phyloP scores from a whole-genome alignment of 2,329 filamentous ascomycete species.

The Penicillium polonicum region DNA sequence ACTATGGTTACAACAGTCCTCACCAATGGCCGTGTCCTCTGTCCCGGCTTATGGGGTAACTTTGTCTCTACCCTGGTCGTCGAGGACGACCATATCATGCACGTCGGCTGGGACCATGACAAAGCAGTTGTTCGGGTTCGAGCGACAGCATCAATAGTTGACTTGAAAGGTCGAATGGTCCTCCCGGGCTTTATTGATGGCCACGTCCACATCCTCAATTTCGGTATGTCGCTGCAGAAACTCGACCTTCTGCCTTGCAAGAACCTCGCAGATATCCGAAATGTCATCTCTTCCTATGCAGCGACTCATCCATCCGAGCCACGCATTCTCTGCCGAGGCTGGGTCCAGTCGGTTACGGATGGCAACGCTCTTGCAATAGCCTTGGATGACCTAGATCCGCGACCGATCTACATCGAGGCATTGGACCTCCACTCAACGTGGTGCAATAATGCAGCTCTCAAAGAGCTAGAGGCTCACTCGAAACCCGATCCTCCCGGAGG shows the following conservation, averaged over 20 bases:
- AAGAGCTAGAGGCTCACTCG: conserved; percentile 44
- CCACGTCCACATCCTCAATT: conserved; percentile 50
- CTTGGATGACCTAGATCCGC: conserved; percentile 49
- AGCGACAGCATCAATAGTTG: conserved; percentile 20
- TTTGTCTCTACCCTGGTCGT: conserved; percentile 37
- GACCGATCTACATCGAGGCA: conserved; percentile 51
- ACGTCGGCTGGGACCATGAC: conserved; percentile 39
- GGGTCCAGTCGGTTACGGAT: conserved; percentile 50
- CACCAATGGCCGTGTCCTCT: conserved; percentile 30
- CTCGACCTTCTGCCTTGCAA: conserved; percentile 44
- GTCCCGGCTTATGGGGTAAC: not conserved
- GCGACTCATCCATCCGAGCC: conserved; percentile 36
- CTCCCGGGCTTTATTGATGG: conserved; percentile 52
- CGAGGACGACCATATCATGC: conserved; percentile 40
- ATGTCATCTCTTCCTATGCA: conserved; percentile 41
- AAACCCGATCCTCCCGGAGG: conserved; percentile 47
- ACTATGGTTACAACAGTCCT: conserved; percentile 18
- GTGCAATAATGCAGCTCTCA: conserved; percentile 50
- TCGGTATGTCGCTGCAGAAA: conserved; percentile 48
- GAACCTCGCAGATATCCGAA: conserved; percentile 44
- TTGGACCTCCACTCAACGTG: conserved; percentile 52
- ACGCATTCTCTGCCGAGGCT: conserved; percentile 49
- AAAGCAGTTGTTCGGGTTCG: conserved; percentile 14
- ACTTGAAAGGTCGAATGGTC: conserved; percentile 41
- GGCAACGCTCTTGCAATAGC: conserved; percentile 44